These are phyloP conservation scores for Syzygium grande DNA, from an alignment of 345 rosid genomes.

Conservation along the genomic window DNA sequence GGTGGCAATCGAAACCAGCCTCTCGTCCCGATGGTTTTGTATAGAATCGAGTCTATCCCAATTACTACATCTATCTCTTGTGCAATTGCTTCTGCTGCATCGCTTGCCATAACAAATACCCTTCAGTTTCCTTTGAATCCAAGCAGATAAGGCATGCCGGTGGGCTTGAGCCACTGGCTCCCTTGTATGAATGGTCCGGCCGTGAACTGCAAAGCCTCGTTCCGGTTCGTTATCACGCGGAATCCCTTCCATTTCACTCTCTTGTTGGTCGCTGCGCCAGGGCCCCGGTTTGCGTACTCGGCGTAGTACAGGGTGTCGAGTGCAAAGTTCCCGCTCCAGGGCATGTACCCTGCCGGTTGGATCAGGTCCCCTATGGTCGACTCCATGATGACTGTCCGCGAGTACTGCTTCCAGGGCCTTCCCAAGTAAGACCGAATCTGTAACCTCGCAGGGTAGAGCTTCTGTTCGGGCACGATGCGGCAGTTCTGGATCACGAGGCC, in stretches of 20 bases:
- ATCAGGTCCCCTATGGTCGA: constrained; percentile 42
- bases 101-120: not conserved
- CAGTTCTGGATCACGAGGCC: constrained; percentile 54
- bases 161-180: constrained; percentile 17
- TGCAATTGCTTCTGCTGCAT: not conserved
- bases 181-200: constrained; percentile 25
- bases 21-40: not conserved
- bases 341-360: constrained; percentile 38
- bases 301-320: constrained; percentile 34
- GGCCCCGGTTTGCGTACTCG: constrained; percentile 42
- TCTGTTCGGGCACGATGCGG: constrained; percentile 44
- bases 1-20: not conserved
- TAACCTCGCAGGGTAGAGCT: constrained; percentile 19
- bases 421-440: constrained; percentile 33
- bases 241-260: constrained; percentile 48
- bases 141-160: constrained; percentile 15
- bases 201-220: constrained; percentile 26
- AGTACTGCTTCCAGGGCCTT: constrained; percentile 45
- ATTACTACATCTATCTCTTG: not conserved
- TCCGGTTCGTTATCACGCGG: constrained; percentile 13
- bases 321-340: constrained; percentile 23
- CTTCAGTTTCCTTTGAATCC: constrained; percentile 12
- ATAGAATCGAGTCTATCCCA: not conserved
- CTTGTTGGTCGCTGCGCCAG: constrained; percentile 24
- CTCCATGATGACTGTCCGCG: constrained; percentile 44